Base-by-base conservation (phyloP, 768 basidiomycete species). In the Tremella yokohamensis region DNA sequence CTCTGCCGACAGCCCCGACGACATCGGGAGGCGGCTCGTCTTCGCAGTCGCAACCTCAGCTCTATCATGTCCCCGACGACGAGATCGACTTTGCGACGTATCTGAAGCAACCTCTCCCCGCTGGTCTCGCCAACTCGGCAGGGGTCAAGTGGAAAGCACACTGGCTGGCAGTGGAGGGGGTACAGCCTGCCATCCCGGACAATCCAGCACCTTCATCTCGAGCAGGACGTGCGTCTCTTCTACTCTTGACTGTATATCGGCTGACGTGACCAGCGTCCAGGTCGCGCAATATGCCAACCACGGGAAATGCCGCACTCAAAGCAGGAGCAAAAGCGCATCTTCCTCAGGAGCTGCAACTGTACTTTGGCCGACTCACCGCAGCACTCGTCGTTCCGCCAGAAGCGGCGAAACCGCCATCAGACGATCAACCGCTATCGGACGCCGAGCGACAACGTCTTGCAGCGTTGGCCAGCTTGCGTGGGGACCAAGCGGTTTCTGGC, bases 141-240 rank as follows among this genome's bases (percentile, higher is more conserved):
- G 73, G 73, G 1, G 75, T 76, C 11, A 68, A 64, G 48, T 76
- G 70, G 68, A 67, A 73, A 70, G 93, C 96, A 1, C 96, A 99
- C 73, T 99, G 96, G 96, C 82, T 99, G 29, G 93, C 93, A 0
- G 91, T 99, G 39, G 96, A 99, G 68, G 96, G 96, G 22, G 88
- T 99, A 12, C 96, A 98, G 70, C 93, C 94, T 0, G 83, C 90
- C n/a, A 88, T 94, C 50, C 89, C 90, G 12, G 90, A 96, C 73
- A 98, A 98, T 74, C 92, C 92, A 0, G 87, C 67, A 1, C 63
- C 68, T 4, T 54, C 50, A 12, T 53, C 60, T n/a, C 54, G 63
- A 48, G 66, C 63, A 16, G 69, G 67, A n/a, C 62, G 69, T 73
- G 62, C 64, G 71, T 63, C 2, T 42, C 26, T 29, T 29, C 40